These are phyloP conservation scores for Syzygium aqueum DNA, from an alignment of 345 rosid genomes.

Conservation along the genomic window DNA sequence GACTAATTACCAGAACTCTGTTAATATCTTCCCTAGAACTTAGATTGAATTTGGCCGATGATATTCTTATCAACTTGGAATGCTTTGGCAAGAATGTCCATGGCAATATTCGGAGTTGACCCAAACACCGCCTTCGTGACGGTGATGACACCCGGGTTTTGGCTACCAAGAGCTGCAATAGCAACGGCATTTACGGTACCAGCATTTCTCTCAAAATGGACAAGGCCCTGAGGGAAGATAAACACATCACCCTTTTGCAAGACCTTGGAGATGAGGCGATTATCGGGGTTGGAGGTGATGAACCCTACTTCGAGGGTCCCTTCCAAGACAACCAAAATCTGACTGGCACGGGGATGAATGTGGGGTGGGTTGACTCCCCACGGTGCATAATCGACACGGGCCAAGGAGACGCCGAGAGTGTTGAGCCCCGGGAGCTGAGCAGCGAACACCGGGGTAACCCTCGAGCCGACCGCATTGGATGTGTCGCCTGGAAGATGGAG, in stretches of 20 bases:
- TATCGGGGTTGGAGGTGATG: neutral
- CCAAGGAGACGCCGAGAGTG: neutral
- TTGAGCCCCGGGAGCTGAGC: neutral
- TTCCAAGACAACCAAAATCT: accelerated
- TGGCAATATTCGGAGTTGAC: neutral
- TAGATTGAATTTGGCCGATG: neutral
- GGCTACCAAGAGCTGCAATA: neutral
- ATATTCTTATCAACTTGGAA: neutral
- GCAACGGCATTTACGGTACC: accelerated
- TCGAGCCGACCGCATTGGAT: neutral
- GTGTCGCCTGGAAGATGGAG: neutral
- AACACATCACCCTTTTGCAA: neutral
- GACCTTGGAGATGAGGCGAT: neutral
- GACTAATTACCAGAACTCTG: neutral
- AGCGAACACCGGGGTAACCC: neutral
- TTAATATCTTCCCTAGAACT: neutral
- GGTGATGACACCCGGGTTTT: neutral
- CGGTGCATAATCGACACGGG: neutral
- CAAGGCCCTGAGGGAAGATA: neutral
- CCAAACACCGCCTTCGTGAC: accelerated
- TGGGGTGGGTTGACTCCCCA: neutral
- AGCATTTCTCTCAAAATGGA: neutral
- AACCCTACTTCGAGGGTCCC: neutral
- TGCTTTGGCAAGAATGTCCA: neutral
- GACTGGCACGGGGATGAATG: accelerated